Conservation (phyloP, 805 yeast species). For the Nakazawaea wickerhamii region DNA sequence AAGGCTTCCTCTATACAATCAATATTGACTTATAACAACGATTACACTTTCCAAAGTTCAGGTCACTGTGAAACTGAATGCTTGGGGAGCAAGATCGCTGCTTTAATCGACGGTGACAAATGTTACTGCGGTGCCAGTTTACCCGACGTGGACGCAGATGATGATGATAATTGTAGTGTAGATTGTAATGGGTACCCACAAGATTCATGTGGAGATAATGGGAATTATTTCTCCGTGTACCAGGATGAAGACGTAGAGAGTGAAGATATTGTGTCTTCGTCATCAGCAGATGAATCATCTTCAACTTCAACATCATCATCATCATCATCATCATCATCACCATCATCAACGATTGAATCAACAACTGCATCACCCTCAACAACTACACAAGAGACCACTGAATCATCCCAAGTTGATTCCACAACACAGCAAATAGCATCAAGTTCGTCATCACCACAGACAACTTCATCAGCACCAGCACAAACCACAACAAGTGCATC, state of each 20-base stretch:
- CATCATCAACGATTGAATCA: conserved; percentile 18
- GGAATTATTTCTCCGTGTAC: conserved; percentile 40
- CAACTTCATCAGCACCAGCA: conserved; percentile 13
- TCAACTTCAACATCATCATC: conserved; percentile 26
- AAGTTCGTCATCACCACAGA: conserved; percentile 13
- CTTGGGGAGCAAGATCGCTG: conserved; percentile 39
- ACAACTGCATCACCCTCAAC: conserved; percentile 17
- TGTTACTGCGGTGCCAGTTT: conserved; percentile 64
- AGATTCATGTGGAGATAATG: conserved; percentile 61
- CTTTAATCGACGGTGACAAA: conserved; percentile 43
- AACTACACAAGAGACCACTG: conserved; percentile 16
- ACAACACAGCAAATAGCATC: conserved; percentile 14
- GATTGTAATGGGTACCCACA: conserved; percentile 58
- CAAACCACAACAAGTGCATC: conserved; percentile 12
- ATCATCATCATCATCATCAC: conserved; percentile 15
- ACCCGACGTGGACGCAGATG: conserved; percentile 25
- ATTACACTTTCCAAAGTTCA: conserved; percentile 54
- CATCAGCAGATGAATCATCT: conserved; percentile 17
- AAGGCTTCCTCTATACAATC: conserved; percentile 24
- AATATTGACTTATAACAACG: conserved; percentile 37
- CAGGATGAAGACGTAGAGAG: conserved; percentile 26
- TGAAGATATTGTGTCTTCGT: conserved; percentile 6
- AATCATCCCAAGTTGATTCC: too few species aligned
- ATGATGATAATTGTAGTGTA: conserved; percentile 32
- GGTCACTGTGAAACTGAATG: conserved; percentile 53